phyloP scores from a whole-genome alignment of 2,329 filamentous ascomycete species.

The Calonectria naviculata region DNA sequence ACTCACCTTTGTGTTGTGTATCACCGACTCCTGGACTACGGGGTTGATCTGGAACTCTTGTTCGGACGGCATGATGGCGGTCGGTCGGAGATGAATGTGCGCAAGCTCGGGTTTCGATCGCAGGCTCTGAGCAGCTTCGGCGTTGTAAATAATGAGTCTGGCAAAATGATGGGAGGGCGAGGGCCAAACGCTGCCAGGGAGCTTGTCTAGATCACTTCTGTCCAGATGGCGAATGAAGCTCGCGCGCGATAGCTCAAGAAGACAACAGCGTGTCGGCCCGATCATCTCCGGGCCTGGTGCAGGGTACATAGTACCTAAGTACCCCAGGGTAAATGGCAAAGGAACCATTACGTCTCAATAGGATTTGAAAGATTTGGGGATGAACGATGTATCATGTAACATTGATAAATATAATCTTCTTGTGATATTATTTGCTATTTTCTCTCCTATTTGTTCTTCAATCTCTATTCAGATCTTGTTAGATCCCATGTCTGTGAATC shows the following conservation, averaged over 20 bases:
- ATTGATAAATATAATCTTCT: too few relatives aligned
- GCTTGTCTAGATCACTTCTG: not conserved
- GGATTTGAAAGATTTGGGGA: too few relatives aligned
- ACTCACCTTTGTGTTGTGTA: slow-evolving; percentile 82
- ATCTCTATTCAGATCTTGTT: not conserved
- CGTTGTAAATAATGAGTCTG: not conserved
- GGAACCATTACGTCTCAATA: too few relatives aligned
- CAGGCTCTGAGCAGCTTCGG: too few relatives aligned
- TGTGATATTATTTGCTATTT: not conserved
- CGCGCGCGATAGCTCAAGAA: slow-evolving; percentile 24
- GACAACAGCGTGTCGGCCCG: slow-evolving; percentile 42
- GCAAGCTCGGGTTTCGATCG: not conserved
- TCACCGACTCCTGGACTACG: slow-evolving; percentile 81
- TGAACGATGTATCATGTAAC: too few relatives aligned
- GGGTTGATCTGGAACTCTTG: slow-evolving; percentile 79
- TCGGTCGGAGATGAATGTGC: not conserved
- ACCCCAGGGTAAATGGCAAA: too few relatives aligned
- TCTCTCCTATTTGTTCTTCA: not conserved
- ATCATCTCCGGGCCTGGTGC: slow-evolving; percentile 25
- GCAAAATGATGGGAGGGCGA: not conserved
- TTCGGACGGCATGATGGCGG: slow-evolving; percentile 73
- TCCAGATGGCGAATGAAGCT: not conserved
- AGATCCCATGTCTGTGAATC: not conserved
- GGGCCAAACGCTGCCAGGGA: not conserved
- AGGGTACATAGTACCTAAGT: slow-evolving; percentile 7